Evolutionary conservation across 2,329 filamentous ascomycete genomes (phyloP).

Genomic region (Teratosphaeriaceae sp.): DNA sequence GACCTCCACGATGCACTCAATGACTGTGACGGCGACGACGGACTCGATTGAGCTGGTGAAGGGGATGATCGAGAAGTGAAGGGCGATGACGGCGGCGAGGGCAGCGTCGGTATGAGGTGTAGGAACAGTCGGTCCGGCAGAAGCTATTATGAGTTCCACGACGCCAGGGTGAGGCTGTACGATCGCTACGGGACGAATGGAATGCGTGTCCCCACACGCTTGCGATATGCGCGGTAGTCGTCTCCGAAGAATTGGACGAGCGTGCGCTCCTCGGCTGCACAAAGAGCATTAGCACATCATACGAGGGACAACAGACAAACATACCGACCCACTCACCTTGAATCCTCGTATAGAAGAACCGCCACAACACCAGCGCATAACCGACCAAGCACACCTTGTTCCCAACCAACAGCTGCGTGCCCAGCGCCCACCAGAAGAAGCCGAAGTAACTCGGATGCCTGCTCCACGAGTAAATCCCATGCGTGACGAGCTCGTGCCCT

Average conservation of each 20-base stretch:
- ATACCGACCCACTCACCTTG: slow-evolving; percentile 41
- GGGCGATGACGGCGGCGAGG: no score
- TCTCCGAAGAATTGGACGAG: slow-evolving; percentile 76
- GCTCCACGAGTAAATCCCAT: slow-evolving; percentile 67
- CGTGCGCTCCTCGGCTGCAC: slow-evolving; percentile 65
- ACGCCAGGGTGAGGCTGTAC: no score
- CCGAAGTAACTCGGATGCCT: slow-evolving; percentile 94
- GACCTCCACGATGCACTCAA: no score
- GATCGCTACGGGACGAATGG: slow-evolving; percentile 55
- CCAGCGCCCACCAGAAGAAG: slow-evolving; percentile 98
- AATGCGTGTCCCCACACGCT: slow-evolving; percentile 67
- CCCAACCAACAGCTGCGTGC: slow-evolving; percentile 83
- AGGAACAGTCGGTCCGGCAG: background rate
- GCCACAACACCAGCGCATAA: slow-evolving; percentile 73
- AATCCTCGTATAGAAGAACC: slow-evolving; percentile 74
- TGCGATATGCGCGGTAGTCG: slow-evolving; percentile 70
- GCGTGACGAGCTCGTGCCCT: slow-evolving; percentile 74
- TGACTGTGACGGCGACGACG: no score
- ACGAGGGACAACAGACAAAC: background rate
- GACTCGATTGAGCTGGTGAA: background rate
- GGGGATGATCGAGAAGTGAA: background rate
- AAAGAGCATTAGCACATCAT: slow-evolving; percentile 5
- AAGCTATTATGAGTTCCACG: no score
- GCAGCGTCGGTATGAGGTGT: background rate
- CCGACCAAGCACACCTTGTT: slow-evolving; percentile 71